Evolutionary conservation across 805 yeast species (phyloP).

Genomic region (Saccharomyces kudriavzevii): DNA sequence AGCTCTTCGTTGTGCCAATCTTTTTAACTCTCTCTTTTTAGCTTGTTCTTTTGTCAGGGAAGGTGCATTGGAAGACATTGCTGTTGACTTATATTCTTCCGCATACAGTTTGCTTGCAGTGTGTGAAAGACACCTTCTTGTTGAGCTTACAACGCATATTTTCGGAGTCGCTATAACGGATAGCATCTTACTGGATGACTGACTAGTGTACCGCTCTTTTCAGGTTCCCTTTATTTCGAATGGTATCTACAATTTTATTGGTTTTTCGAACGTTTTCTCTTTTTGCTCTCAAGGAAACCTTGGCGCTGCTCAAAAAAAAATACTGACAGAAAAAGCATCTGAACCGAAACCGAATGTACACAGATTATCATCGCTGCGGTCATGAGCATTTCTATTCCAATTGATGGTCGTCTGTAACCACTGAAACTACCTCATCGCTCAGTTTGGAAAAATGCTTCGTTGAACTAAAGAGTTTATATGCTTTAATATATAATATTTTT

Average conservation of each 20-base stretch:
- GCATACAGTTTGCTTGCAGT: constrained; percentile 7
- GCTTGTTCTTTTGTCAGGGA: constrained; percentile 24
- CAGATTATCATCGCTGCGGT: too few species aligned
- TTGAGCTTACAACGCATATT: neutral
- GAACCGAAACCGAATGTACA: neutral
- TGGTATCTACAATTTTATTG: neutral
- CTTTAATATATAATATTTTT: neutral
- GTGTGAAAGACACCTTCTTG: constrained; percentile 10
- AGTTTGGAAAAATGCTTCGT: neutral
- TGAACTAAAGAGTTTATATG: neutral
- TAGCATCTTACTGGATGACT: neutral
- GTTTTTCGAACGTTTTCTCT: neutral
- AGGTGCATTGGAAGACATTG: neutral
- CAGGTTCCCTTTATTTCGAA: neutral
- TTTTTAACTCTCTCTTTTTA: constrained; percentile 33
- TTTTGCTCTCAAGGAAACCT: neutral
- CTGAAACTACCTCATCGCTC: neutral
- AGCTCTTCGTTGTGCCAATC: constrained; percentile 31
- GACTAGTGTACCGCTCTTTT: neutral
- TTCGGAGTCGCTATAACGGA: neutral
- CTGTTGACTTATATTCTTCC: constrained; percentile 7
- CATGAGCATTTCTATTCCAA: too few species aligned
- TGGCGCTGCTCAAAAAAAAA: neutral
- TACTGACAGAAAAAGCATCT: neutral
- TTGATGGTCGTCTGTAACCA: too few species aligned